Conservation (phyloP, 805 yeast species). For the Maudiozyma barnettii region DNA sequence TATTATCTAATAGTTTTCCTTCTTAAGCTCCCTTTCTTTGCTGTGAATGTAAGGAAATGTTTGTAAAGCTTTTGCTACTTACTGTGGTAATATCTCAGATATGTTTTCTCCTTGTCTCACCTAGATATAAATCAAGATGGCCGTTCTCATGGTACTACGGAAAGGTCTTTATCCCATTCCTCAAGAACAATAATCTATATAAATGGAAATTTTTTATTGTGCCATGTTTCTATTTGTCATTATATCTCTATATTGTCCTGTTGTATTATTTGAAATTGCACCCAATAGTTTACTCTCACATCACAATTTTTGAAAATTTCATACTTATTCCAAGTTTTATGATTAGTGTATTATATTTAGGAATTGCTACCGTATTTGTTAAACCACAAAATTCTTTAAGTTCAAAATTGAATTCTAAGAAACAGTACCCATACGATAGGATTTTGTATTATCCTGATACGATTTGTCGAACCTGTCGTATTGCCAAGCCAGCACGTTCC, state of each 20-base stretch:
- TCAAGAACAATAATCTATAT: slow-evolving; percentile 14
- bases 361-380: slow-evolving; percentile 14
- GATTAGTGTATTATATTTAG: slow-evolving; percentile 11
- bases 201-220: slow-evolving; percentile 24
- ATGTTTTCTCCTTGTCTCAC: slow-evolving; percentile 20
- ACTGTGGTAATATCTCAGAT: slow-evolving; percentile 7
- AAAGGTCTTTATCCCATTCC: slow-evolving; percentile 18
- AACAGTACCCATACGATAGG: slow-evolving; percentile 35
- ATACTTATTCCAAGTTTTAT: slow-evolving; percentile 18
- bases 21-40: too few species aligned
- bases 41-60: background rate
- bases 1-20: too few species aligned
- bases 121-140: slow-evolving; percentile 12
- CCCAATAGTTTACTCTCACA: slow-evolving; percentile 6
- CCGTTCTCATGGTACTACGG: slow-evolving; percentile 21
- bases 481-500: slow-evolving; percentile 60
- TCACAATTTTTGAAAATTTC: slow-evolving; percentile 13
- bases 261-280: slow-evolving; percentile 12
- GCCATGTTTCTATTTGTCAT: slow-evolving; percentile 21
- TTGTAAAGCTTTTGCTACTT: background rate
- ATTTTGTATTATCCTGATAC: slow-evolving; percentile 42
- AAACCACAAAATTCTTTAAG: slow-evolving; percentile 11
- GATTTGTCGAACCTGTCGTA: slow-evolving; percentile 49
- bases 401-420: slow-evolving; percentile 1
- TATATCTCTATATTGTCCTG: slow-evolving; percentile 16